Evolutionary conservation across 257 asterid genomes (phyloP).

Genomic region (Solanum commersonii): DNA sequence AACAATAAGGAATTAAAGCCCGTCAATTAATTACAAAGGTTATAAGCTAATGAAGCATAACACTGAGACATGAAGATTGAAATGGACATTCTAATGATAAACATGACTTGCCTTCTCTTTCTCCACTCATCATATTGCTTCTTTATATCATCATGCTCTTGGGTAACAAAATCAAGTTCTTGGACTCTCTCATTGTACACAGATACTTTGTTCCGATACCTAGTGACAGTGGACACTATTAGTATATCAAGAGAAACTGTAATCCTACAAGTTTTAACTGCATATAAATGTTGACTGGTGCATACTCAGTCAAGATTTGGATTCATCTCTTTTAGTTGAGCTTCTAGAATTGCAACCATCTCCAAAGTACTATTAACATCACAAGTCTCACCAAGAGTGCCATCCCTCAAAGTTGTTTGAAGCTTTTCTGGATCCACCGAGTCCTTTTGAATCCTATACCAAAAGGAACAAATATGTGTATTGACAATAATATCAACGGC

Average conservation of each 20-base stretch:
- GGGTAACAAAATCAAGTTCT: constrained; percentile 72
- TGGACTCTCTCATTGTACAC: constrained; percentile 70
- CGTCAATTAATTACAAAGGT: constrained; percentile 26
- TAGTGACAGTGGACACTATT: constrained; percentile 6
- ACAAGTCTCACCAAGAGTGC: constrained; percentile 36
- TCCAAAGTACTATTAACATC: constrained; percentile 68
- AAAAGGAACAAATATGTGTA: neutral
- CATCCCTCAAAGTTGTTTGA: constrained; percentile 52
- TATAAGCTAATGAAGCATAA: neutral
- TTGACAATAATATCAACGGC: neutral
- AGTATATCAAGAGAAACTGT: neutral
- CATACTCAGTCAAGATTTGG: constrained; percentile 96
- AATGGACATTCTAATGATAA: neutral
- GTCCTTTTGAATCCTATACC: constrained; percentile 70
- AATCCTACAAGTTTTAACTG: neutral
- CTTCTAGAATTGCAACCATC: constrained; percentile 81
- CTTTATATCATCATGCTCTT: constrained; percentile 73
- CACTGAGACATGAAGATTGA: neutral
- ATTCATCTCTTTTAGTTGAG: constrained; percentile 84
- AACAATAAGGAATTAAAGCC: constrained; percentile 84
- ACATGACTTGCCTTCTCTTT: constrained; percentile 48
- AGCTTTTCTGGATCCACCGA: constrained; percentile 78
- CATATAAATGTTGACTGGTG: neutral
- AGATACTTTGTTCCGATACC: constrained; percentile 61
- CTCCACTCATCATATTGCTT: constrained; percentile 87